Percentiles rank a stretch among this genome's conserved stretches.
These are phyloP conservation scores for Scheffersomyces quercinus DNA, from an alignment of 1,139 yeast genomes.

Conservation along the genomic window DNA sequence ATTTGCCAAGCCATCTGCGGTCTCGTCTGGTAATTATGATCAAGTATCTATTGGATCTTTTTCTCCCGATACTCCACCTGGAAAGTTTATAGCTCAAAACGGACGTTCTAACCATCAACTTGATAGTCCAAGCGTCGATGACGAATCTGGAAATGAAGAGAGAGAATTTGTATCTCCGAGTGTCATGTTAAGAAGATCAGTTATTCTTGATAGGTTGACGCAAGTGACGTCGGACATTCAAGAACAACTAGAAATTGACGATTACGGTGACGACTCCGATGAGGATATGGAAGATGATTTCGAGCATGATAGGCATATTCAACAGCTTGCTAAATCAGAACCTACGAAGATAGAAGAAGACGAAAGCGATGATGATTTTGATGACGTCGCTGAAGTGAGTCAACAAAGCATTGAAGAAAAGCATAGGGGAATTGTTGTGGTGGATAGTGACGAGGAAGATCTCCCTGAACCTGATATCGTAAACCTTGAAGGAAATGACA, in stretches of 20 bases:
- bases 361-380: not conserved
- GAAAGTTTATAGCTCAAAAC: not conserved
- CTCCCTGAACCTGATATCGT: too few species aligned
- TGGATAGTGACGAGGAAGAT: not conserved
- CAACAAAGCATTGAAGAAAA: not conserved
- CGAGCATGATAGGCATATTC: too few species aligned
- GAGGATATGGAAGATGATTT: slow-evolving; percentile 11
- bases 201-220: slow-evolving; percentile 40
- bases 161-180: not conserved
- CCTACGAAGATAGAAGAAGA: not conserved
- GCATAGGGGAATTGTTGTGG: not conserved
- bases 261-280: slow-evolving; percentile 17
- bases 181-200: slow-evolving; percentile 30
- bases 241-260: slow-evolving; percentile 24
- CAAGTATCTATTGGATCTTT: slow-evolving; percentile 33
- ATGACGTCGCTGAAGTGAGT: not conserved
- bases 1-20: slow-evolving; percentile 7
- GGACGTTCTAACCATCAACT: not conserved
- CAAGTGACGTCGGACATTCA: slow-evolving; percentile 44
- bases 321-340: not conserved
- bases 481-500: too few species aligned
- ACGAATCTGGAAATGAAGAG: slow-evolving; percentile 11
- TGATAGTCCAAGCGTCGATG: slow-evolving; percentile 4
- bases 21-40: slow-evolving; percentile 10
- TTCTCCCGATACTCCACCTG: slow-evolving; percentile 40